Conservation (phyloP, 1,284 basidiomycete genomes). For the Pholiota adiposa region DNA sequence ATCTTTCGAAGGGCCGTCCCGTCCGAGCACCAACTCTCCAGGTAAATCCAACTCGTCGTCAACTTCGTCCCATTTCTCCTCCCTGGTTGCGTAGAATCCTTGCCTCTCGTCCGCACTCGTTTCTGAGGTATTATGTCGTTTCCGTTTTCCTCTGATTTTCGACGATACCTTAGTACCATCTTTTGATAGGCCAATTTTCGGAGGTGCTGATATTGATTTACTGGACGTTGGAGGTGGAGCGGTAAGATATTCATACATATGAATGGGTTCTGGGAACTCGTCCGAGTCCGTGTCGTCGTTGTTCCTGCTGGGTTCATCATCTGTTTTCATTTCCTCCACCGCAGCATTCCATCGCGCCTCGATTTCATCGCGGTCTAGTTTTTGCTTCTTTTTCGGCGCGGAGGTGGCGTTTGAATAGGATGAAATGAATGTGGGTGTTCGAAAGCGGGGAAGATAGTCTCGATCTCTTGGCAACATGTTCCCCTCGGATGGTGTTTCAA, state of each 20-base stretch:
- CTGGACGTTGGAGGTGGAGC: conserved; percentile 9
- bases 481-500: conserved; percentile 28
- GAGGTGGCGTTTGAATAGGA: conserved; percentile 27
- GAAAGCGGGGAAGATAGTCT: conserved; percentile 30
- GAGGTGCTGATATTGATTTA: conserved; percentile 5
- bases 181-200: not conserved
- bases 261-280: conserved; percentile 47
- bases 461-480: conserved; percentile 35
- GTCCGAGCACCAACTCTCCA: conserved; percentile 65
- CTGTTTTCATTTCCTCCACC: conserved; percentile 37
- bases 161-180: not conserved
- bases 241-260: conserved; percentile 29
- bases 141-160: conserved; percentile 30
- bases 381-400: conserved; percentile 47
- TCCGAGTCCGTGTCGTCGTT: conserved; percentile 24
- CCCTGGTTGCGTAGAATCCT: conserved; percentile 10
- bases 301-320: not conserved
- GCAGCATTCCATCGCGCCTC: conserved; percentile 45
- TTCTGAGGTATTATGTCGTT: conserved; percentile 18
- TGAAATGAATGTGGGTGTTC: conserved; percentile 35
- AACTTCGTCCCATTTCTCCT: conserved; percentile 39
- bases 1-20: conserved; percentile 38
- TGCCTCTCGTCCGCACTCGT: conserved; percentile 21
- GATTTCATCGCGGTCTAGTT: conserved; percentile 33
- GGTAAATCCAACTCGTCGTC: conserved; percentile 60